Evolutionary conservation across 1,139 yeast species (phyloP).

Genomic region (Suhomyces wounanorum): DNA sequence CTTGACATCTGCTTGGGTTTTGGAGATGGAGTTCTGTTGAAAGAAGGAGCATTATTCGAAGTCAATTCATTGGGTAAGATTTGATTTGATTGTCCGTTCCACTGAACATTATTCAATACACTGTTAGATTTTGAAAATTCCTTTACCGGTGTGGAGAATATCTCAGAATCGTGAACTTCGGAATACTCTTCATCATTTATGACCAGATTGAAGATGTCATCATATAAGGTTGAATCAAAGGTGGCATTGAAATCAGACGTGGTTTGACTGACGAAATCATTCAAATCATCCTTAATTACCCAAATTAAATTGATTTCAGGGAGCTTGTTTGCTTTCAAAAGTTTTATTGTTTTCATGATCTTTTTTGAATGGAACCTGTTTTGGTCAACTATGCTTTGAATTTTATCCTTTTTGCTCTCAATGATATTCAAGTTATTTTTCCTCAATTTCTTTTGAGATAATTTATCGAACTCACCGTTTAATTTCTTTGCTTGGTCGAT

Average conservation of each 20-base stretch:
- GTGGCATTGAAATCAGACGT: constrained; percentile 43
- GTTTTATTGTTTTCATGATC: constrained; percentile 34
- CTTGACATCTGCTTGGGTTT: constrained; percentile 15
- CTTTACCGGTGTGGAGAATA: constrained; percentile 15
- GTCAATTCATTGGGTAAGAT: constrained; percentile 7
- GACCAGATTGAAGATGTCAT: constrained; percentile 39
- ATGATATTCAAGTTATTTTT: constrained; percentile 40
- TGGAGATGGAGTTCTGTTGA: constrained; percentile 14
- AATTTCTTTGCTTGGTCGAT: constrained; percentile 39
- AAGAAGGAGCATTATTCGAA: background rate
- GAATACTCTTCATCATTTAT: constrained; percentile 16
- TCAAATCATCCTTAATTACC: constrained; percentile 45
- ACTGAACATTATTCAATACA: constrained; percentile 1
- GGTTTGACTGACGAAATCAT: constrained; percentile 39
- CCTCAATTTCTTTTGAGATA: constrained; percentile 42
- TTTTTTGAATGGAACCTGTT: constrained; percentile 45
- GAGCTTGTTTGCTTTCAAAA: constrained; percentile 33
- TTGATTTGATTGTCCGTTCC: background rate
- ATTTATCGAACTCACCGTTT: constrained; percentile 38
- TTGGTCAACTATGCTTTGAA: constrained; percentile 35
- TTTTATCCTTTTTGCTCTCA: constrained; percentile 48
- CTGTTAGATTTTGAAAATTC: constrained; percentile 7
- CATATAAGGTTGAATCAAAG: constrained; percentile 45
- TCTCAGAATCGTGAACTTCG: constrained; percentile 16
- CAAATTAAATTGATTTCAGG: constrained; percentile 37